Evolutionary conservation across 495 filamentous ascomycete genomes (phyloP).

Genomic region (Tuber magnatum): DNA sequence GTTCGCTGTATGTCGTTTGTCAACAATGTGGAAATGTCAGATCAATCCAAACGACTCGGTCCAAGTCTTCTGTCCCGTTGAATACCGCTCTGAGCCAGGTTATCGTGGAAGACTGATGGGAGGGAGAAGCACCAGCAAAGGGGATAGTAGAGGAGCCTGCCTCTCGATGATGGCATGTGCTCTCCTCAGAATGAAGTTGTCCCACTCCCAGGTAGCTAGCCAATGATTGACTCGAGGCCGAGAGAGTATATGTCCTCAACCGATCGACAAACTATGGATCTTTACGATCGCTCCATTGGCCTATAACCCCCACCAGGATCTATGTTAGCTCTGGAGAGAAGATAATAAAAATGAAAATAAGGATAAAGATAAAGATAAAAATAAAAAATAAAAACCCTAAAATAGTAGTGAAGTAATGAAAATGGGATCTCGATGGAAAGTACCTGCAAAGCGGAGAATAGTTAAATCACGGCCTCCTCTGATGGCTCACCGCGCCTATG

Average conservation of each 20-base stretch:
- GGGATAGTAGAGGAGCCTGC: conserved; percentile 25
- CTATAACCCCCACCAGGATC: conserved; percentile 3
- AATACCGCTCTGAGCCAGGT: background rate
- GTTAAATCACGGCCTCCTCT: background rate
- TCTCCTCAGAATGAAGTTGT: conserved; percentile 11
- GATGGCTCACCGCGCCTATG: background rate
- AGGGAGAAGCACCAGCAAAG: conserved; percentile 9
- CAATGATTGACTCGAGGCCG: background rate
- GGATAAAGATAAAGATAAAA: too few relatives aligned
- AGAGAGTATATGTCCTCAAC: conserved; percentile 11
- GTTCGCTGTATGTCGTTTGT: conserved; percentile 1
- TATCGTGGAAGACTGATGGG: conserved; percentile 10
- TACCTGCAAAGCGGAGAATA: background rate
- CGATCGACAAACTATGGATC: conserved; percentile 20
- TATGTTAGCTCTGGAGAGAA: background rate
- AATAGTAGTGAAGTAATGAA: background rate
- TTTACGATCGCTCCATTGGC: conserved; percentile 34
- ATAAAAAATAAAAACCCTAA: background rate
- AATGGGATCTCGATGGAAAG: background rate
- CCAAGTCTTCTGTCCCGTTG: background rate
- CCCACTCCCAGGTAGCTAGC: background rate
- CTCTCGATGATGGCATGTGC: conserved; percentile 23
- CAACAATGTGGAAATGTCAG: background rate
- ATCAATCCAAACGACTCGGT: background rate
- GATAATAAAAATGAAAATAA: too few relatives aligned